Conservation (phyloP, 2,329 filamentous ascomycete genomes). For the Curvularia eragrostidis region DNA sequence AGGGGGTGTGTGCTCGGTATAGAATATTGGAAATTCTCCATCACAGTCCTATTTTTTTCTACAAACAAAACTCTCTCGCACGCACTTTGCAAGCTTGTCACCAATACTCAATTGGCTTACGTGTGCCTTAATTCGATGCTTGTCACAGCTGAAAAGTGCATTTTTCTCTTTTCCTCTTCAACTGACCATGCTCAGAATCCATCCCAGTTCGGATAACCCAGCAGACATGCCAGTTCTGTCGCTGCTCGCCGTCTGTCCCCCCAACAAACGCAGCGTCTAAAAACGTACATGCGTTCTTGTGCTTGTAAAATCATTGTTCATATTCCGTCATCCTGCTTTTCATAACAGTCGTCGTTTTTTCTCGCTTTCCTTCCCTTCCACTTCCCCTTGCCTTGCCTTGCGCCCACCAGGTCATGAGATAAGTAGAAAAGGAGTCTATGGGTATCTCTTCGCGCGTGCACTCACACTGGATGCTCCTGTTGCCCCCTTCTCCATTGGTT, state of each 20-base stretch:
- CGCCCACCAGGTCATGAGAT: neutral
- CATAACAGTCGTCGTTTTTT: neutral
- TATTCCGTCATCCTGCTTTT: neutral
- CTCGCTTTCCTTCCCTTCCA: neutral
- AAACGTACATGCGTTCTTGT: neutral
- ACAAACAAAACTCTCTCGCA: neutral
- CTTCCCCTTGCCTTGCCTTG: neutral
- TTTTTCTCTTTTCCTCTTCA: neutral
- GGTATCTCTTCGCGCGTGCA: conserved; percentile 12
- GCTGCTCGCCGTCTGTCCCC: neutral
- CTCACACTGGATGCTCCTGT: conserved; percentile 1
- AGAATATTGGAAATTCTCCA: conserved; percentile 11
- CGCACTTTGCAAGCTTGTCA: neutral
- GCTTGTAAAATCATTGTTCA: neutral
- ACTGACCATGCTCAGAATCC: neutral
- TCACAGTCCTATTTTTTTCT: conserved; percentile 1
- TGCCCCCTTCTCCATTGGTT: neutral
- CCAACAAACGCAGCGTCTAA: neutral
- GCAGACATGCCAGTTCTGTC: neutral
- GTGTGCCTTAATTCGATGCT: neutral
- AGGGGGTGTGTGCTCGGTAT: conserved; percentile 8
- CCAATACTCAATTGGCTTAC: neutral
- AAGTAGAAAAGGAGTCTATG: conserved; percentile 19
- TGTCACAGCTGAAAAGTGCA: neutral
- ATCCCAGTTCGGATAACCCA: neutral